Evolutionary conservation across 139 green algal genomes (phyloP).

Genomic region (Marvania coccoides): DNA sequence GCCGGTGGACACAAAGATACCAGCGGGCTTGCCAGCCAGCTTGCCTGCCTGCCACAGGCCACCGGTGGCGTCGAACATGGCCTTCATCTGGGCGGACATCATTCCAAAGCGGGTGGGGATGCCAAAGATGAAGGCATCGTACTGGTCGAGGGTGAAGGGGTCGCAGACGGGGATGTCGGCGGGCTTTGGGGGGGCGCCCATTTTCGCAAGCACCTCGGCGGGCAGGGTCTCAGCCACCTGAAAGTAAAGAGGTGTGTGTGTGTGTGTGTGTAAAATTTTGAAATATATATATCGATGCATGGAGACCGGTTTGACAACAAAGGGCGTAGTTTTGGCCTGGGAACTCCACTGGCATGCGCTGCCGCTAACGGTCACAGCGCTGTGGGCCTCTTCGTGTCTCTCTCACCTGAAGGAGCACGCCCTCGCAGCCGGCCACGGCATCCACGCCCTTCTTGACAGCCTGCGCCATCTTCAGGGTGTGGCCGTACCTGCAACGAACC

Average conservation of each 20-base stretch:
- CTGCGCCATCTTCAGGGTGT: constrained; percentile 34
- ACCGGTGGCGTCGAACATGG: constrained; percentile 50
- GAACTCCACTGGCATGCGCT: too few relatives aligned
- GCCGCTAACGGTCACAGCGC: too few relatives aligned
- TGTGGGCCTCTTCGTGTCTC: too few relatives aligned
- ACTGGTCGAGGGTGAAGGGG: constrained; percentile 23
- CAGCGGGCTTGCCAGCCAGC: constrained; percentile 39
- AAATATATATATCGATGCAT: too few relatives aligned
- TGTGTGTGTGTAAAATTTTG: too few relatives aligned
- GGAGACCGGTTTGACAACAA: too few relatives aligned
- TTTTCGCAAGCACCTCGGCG: constrained; percentile 41
- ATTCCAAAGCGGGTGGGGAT: constrained; percentile 30
- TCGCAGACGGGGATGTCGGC: constrained; percentile 35
- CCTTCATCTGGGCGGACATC: constrained; percentile 27
- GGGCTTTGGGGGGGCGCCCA: constrained; percentile 44
- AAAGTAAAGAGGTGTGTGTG: neutral
- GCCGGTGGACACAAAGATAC: constrained; percentile 29
- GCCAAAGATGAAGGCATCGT: constrained; percentile 46
- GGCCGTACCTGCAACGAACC: constrained; percentile 33
- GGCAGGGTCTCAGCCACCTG: constrained; percentile 45
- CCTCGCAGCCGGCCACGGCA: constrained; percentile 15
- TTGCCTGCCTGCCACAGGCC: constrained; percentile 37
- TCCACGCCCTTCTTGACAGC: constrained; percentile 29
- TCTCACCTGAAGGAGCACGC: constrained; percentile 27
- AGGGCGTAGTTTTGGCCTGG: too few relatives aligned